Evolutionary conservation across 495 filamentous ascomycete genomes (phyloP), one percentile per base, ranked within the genome.

Genomic region (Thozetella sp.): DNA sequence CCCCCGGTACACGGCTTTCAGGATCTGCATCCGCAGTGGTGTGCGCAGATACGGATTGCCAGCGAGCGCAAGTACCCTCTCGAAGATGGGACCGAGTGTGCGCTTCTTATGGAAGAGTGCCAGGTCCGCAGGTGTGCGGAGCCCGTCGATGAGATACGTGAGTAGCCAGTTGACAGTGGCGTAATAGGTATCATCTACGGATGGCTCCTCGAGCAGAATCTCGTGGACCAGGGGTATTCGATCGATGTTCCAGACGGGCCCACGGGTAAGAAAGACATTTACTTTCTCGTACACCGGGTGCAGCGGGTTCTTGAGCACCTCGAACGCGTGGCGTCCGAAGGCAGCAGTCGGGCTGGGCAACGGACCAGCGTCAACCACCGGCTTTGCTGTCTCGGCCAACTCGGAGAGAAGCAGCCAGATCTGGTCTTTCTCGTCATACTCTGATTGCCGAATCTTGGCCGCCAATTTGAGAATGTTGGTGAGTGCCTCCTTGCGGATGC

Each of bases 211-310:
- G 2, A 88, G 76, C 55, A 96, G 70, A 46, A 95, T 85, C 63
- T 84, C 86, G 60, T 91, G 82, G 43, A 95, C 84, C 67, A 92
- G 86, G 1, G 93, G 93, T 52, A 97, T 78, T 68, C 88, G 89
- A 43, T 87, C 82, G 19, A 89, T 60, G 23, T 86, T 81, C 90
- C 94, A 96, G 10, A 77, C 67, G 1, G 95, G 93, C 0, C 86
- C 81, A 51, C 85, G 86, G 40, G 89, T 88, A 48, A 99, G 83
- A 70, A 94, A 94, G 22, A 81, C 80, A 77, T 97, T 97, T 77
- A 94, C 76, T 66, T 96, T 96, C 25, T 86, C 82, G 66, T 97
- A 99, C 37, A 98, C 82, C 59, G 86, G 86, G 65, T 97, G 91
- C 46, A 90, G 77, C 10, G 95, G 94, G 60, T 94, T 87, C 1